These are phyloP conservation scores for Penicillium bovifimosum DNA, from an alignment of 495 filamentous ascomycete species.

Conservation along the genomic window DNA sequence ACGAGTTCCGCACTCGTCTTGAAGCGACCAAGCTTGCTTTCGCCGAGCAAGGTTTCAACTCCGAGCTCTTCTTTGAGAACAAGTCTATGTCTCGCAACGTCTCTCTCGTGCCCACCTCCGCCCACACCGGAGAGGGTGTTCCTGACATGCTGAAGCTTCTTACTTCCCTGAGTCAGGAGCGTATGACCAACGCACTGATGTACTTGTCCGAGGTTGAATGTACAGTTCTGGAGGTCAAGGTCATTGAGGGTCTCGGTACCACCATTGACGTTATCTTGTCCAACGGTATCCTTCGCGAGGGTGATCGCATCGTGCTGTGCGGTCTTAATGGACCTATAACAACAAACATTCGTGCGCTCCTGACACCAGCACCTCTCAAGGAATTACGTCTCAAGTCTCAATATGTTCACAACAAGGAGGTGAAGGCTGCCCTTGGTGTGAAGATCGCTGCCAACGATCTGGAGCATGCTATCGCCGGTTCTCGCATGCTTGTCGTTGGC, in stretches of 20 bases:
- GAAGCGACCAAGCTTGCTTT: constrained; percentile 91
- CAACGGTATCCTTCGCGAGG: constrained; percentile 92
- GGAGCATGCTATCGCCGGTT: constrained; percentile 95
- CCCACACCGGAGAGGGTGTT: constrained; percentile 96
- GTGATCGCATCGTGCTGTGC: constrained; percentile 90
- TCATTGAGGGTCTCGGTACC: constrained; percentile 96
- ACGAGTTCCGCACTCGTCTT: constrained; percentile 88
- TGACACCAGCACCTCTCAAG: constrained; percentile 91
- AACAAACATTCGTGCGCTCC: constrained; percentile 92
- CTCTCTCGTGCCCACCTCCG: constrained; percentile 92
- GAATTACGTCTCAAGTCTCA: constrained; percentile 89
- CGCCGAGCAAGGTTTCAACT: constrained; percentile 95
- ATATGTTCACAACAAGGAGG: constrained; percentile 99
- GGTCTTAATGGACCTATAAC: constrained; percentile 90
- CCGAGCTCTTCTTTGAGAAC: constrained; percentile 94
- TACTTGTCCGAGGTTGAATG: constrained; percentile 96
- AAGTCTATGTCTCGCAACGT: constrained; percentile 92
- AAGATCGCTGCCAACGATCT: constrained; percentile 97
- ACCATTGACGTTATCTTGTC: constrained; percentile 97
- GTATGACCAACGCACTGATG: constrained; percentile 97
- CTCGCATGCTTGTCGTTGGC: constrained; percentile 86
- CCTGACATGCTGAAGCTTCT: constrained; percentile 98
- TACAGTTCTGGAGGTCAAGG: constrained; percentile 98
- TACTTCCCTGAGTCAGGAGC: constrained; percentile 84
- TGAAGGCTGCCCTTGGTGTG: constrained; percentile 96